A percentile compares a stretch with the other conserved stretches of the same genome.
These are phyloP conservation scores for Raphanus raphanistrum DNA, from an alignment of 345 rosid species.

Conservation along the genomic window DNA sequence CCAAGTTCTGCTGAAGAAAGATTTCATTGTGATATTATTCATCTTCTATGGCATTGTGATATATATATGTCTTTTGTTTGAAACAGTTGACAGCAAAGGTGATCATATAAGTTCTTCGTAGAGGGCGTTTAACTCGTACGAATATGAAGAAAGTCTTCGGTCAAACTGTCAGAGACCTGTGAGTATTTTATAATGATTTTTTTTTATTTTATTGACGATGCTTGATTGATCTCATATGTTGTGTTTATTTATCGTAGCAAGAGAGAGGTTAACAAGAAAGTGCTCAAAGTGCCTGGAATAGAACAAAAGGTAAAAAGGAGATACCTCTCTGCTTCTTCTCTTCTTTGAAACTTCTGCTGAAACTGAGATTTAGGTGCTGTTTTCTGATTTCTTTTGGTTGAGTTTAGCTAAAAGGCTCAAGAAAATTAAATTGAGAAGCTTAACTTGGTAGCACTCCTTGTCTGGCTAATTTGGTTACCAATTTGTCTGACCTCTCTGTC, in stretches of 20 bases:
- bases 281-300: conserved; percentile 94
- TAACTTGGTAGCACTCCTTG: conserved; percentile 4
- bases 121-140: neutral
- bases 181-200: conserved; percentile 25
- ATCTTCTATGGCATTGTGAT: neutral
- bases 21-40: neutral
- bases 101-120: neutral
- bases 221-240: neutral
- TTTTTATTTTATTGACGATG: neutral
- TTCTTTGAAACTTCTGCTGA: neutral
- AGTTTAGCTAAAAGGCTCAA: neutral
- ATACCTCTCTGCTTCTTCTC: neutral
- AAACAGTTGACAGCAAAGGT: conserved; percentile 4
- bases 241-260: conserved; percentile 51
- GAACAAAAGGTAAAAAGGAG: conserved; percentile 80
- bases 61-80: neutral
- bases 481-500: conserved; percentile 19
- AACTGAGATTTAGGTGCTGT: neutral
- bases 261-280: conserved; percentile 97
- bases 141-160: conserved; percentile 92
- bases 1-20: neutral
- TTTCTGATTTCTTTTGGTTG: neutral
- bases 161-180: conserved; percentile 97
- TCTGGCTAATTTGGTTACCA: conserved; percentile 5
- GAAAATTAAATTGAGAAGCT: neutral